phyloP scores from a whole-genome alignment of 768 basidiomycete genomes.

The Pulveroboletus frians region DNA sequence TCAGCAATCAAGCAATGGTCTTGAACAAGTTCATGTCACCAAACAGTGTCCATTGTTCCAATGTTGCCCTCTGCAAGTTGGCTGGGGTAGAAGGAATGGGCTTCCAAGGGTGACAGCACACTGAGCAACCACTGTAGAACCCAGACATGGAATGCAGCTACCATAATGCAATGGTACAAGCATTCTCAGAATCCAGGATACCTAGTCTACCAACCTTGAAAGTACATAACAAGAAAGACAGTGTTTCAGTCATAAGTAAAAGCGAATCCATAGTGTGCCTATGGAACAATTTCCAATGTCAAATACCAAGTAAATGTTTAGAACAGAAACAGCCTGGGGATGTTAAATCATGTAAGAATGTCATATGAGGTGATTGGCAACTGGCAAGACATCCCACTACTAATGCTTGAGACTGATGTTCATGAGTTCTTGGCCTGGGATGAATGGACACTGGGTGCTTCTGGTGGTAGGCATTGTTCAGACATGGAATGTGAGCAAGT shows the following conservation, averaged over 20 bases:
- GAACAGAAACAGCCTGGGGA: neutral
- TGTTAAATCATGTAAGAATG: conserved; percentile 1
- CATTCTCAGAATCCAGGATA: conserved; percentile 16
- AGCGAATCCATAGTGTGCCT: neutral
- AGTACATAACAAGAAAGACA: conserved; percentile 2
- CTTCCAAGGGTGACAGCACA: conserved; percentile 21
- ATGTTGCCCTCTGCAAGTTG: conserved; percentile 1
- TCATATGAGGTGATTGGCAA: conserved; percentile 12
- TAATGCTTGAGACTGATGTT: neutral
- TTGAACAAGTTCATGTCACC: neutral
- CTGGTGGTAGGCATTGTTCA: conserved; percentile 7
- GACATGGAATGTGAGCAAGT: conserved; percentile 9
- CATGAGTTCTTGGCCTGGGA: conserved; percentile 17
- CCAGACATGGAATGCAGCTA: conserved; percentile 8
- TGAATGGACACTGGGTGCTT: conserved; percentile 16
- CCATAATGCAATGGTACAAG: neutral
- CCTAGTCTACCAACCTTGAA: neutral
- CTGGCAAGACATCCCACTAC: neutral
- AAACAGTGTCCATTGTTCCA: neutral
- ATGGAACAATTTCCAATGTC: conserved; percentile 1
- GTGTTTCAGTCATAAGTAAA: conserved; percentile 5
- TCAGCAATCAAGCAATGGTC: neutral
- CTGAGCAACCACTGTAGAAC: conserved; percentile 28
- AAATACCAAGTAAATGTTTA: neutral
- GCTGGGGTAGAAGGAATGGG: conserved; percentile 11